phyloP scores from a whole-genome alignment of 2,329 filamentous ascomycete species.

The Paecilomyces fulvus region DNA sequence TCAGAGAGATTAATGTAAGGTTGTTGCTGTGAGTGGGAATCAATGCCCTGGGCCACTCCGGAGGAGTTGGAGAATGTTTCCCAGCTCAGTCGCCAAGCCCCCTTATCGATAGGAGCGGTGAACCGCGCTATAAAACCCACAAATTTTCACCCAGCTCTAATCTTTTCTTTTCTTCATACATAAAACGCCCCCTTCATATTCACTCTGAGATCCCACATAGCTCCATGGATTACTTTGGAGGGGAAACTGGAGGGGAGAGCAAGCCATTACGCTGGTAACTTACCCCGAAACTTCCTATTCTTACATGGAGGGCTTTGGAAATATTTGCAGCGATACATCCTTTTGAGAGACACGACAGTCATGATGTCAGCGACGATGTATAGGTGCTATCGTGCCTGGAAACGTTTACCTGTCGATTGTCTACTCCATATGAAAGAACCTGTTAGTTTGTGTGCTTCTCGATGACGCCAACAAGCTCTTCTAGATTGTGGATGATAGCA shows the following conservation, averaged over 20 bases:
- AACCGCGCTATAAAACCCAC: slow-evolving; percentile 13
- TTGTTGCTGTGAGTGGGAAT: neutral
- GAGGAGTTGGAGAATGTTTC: neutral
- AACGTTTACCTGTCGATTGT: neutral
- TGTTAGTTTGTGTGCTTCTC: slow-evolving; percentile 8
- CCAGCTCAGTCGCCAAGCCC: slow-evolving; percentile 4
- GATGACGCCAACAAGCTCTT: slow-evolving; percentile 44
- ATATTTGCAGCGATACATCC: slow-evolving; percentile 37
- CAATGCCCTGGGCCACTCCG: neutral
- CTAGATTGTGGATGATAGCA: slow-evolving; percentile 47
- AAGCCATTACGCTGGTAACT: slow-evolving; percentile 28
- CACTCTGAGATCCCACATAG: slow-evolving; percentile 35
- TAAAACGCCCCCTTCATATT: slow-evolving; percentile 41
- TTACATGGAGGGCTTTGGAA: slow-evolving; percentile 39
- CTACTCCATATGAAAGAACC: neutral
- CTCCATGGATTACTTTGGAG: slow-evolving; percentile 33
- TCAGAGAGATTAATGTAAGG: neutral
- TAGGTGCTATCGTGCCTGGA: neutral
- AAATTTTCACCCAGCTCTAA: slow-evolving; percentile 13
- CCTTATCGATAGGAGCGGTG: slow-evolving; percentile 29
- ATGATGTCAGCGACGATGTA: neutral
- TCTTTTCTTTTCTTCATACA: slow-evolving; percentile 25
- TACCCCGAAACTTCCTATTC: slow-evolving; percentile 37
- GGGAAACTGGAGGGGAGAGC: slow-evolving; percentile 41
- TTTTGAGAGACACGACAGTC: neutral